Percentiles rank a stretch among this genome's conserved stretches.
phyloP scores from a whole-genome alignment of 2,329 filamentous ascomycete genomes.

The Thielaviopsis ethacetica region DNA sequence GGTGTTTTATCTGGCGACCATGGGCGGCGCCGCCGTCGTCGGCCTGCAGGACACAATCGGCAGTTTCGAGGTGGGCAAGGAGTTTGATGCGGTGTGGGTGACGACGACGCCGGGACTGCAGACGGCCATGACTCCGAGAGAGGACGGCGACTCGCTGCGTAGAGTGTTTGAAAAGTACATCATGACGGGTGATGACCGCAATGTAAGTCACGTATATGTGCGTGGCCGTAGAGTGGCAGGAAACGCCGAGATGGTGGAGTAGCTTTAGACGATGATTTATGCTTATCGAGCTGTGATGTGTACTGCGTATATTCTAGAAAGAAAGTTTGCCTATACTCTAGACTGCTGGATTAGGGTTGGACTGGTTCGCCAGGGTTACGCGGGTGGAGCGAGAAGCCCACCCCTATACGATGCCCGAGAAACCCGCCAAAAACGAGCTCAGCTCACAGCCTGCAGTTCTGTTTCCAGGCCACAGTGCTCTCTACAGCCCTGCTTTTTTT shows the following conservation, averaged over 20 bases:
- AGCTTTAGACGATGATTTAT: not conserved
- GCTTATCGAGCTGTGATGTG: not conserved
- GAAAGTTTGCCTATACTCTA: no score
- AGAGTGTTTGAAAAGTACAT: slow-evolving; percentile 45
- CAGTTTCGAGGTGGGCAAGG: slow-evolving; percentile 40
- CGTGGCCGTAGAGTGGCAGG: slow-evolving; percentile 22
- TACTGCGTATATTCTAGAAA: no score
- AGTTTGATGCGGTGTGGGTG: slow-evolving; percentile 43
- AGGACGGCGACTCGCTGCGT: slow-evolving; percentile 29
- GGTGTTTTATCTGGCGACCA: slow-evolving; percentile 41
- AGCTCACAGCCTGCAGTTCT: no score
- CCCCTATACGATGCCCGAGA: no score
- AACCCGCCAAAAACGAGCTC: no score
- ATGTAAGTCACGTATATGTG: slow-evolving; percentile 39
- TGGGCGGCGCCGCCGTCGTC: slow-evolving; percentile 44
- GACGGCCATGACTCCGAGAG: slow-evolving; percentile 35
- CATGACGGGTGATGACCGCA: slow-evolving; percentile 49
- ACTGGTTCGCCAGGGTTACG: no score
- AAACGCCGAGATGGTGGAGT: not conserved
- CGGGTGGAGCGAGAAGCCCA: no score
- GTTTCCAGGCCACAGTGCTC: no score
- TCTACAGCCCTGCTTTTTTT: no score
- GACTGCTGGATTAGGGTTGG: no score
- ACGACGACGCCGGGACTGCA: slow-evolving; percentile 19
- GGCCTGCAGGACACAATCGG: slow-evolving; percentile 36